Conservation (phyloP, 176 grass and related monocot species). For the Aechmea fasciata region DNA sequence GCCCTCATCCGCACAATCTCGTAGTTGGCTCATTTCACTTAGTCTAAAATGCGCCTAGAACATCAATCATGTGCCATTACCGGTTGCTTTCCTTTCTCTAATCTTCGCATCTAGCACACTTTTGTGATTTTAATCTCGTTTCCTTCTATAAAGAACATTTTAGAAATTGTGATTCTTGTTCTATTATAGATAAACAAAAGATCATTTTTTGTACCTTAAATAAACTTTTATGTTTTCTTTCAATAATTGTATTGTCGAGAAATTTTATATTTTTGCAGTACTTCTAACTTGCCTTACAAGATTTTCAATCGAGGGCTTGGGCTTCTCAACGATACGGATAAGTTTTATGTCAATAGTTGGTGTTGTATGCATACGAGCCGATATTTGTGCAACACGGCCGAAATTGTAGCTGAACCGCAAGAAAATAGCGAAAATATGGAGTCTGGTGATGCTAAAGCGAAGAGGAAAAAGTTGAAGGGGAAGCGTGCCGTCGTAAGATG, state of each 20-base stretch:
- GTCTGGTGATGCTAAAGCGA: constrained; percentile 35
- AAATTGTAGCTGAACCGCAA: constrained; percentile 16
- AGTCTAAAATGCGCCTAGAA: no score
- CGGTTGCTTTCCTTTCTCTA: no score
- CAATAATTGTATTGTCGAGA: not conserved
- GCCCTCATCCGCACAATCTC: no score
- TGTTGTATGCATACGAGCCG: constrained; percentile 39
- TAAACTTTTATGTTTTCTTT: no score
- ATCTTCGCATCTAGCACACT: no score
- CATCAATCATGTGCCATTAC: no score
- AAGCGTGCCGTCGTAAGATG: constrained; percentile 77
- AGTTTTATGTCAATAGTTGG: constrained; percentile 22
- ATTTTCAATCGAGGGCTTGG: constrained; percentile 23
- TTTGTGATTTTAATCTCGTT: no score
- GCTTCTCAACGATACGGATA: constrained; percentile 8
- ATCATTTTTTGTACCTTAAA: no score
- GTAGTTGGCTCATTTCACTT: no score
- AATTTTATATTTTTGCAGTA: constrained; percentile 31
- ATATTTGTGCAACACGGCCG: constrained; percentile 21
- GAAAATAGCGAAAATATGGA: constrained; percentile 25
- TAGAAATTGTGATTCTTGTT: no score
- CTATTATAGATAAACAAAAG: no score
- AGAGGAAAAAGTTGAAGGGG: constrained; percentile 88
- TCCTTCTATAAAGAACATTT: no score
- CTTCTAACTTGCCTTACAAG: constrained; percentile 40